Evolutionary conservation across 2,329 filamentous ascomycete genomes (phyloP).

Genomic region (Cladosporium sp.): DNA sequence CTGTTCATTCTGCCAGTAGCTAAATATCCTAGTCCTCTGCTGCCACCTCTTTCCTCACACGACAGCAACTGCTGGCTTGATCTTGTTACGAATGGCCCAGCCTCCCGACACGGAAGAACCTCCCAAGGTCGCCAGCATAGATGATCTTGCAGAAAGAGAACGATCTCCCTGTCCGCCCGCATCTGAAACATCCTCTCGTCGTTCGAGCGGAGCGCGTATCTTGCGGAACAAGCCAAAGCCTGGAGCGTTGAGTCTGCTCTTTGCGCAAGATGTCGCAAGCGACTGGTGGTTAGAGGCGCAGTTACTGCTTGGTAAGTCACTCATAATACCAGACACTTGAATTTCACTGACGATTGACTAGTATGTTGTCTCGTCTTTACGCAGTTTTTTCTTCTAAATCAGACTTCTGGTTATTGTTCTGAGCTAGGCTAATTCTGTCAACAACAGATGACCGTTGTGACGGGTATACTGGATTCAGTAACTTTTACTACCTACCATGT

Average conservation of each 20-base stretch:
- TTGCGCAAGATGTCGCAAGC: slow-evolving; percentile 30
- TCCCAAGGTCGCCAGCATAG: slow-evolving; percentile 4
- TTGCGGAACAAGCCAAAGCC: background rate
- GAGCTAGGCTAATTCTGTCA: background rate
- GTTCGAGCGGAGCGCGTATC: background rate
- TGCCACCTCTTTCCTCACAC: background rate
- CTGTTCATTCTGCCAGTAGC: background rate
- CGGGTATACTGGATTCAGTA: slow-evolving; percentile 32
- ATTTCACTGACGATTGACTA: background rate
- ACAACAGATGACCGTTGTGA: slow-evolving; percentile 28
- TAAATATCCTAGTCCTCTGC: background rate
- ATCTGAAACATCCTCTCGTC: background rate
- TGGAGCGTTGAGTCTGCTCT: slow-evolving; percentile 15
- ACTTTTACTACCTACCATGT: slow-evolving; percentile 33
- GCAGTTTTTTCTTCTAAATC: too few relatives aligned
- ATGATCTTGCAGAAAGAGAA: slow-evolving; percentile 2
- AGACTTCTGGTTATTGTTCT: too few relatives aligned
- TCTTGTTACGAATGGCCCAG: background rate
- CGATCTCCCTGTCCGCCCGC: background rate
- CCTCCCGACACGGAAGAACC: background rate
- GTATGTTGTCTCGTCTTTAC: too few relatives aligned
- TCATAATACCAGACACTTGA: too few relatives aligned
- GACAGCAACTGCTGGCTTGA: background rate
- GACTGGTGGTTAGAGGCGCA: slow-evolving; percentile 29
- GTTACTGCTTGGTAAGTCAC: slow-evolving; percentile 24